Conservation (phyloP, 1,284 basidiomycete species). For the Mrakiaceae sp. region DNA sequence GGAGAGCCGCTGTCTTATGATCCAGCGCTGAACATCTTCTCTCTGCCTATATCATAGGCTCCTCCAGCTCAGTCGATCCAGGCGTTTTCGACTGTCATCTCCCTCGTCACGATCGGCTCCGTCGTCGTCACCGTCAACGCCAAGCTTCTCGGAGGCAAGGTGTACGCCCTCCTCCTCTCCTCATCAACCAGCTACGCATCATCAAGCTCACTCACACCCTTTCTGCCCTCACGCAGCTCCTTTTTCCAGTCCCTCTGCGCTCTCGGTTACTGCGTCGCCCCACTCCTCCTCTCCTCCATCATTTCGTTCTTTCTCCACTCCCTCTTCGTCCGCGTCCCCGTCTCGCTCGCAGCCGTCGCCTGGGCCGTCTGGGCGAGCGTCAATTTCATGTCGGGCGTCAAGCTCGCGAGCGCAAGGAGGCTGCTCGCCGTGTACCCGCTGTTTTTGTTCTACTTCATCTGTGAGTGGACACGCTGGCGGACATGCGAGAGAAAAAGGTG, state of each 20-base stretch:
- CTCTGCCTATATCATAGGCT: slow-evolving; percentile 43
- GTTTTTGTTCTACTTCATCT: slow-evolving; percentile 44
- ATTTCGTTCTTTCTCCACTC: slow-evolving; percentile 72
- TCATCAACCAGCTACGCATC: too few relatives aligned
- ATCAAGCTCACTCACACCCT: not conserved
- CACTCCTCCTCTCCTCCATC: slow-evolving; percentile 75
- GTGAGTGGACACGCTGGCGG: slow-evolving; percentile 32
- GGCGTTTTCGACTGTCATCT: slow-evolving; percentile 83
- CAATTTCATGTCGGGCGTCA: slow-evolving; percentile 47
- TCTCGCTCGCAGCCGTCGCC: slow-evolving; percentile 72
- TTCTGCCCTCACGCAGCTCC: slow-evolving; percentile 44
- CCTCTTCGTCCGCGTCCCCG: slow-evolving; percentile 72
- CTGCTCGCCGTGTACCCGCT: slow-evolving; percentile 86
- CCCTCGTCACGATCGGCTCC: slow-evolving; percentile 78
- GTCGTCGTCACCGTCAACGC: slow-evolving; percentile 84
- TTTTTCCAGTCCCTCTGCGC: slow-evolving; percentile 93
- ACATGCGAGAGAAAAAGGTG: not conserved
- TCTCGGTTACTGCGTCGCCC: slow-evolving; percentile 80
- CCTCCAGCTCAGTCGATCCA: slow-evolving; percentile 69
- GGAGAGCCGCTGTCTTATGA: not conserved
- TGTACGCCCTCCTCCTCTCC: slow-evolving; percentile 42
- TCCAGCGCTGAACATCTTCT: too few relatives aligned
- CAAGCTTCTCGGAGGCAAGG: slow-evolving; percentile 87
- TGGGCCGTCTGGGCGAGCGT: slow-evolving; percentile 79
- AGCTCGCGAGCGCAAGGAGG: slow-evolving; percentile 75